These are phyloP conservation scores for Suillus subalutaceus DNA, from an alignment of 768 basidiomycete species.

Conservation along the genomic window DNA sequence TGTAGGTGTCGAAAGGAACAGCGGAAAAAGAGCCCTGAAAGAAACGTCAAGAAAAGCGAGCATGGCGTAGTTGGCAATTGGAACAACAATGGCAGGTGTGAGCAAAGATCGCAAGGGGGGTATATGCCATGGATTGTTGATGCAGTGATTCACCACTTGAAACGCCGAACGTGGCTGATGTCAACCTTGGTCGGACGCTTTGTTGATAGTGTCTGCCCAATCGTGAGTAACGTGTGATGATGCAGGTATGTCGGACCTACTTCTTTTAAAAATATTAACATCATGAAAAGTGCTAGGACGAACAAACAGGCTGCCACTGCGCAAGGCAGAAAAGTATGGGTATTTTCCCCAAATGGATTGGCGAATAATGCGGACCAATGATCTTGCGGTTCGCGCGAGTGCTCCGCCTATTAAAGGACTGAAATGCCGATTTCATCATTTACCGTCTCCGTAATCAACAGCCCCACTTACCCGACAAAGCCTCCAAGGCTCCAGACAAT, in stretches of 20 bases:
- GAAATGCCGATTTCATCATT: constrained; percentile 38
- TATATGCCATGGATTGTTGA: no score
- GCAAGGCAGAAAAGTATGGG: constrained; percentile 42
- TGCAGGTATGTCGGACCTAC: constrained; percentile 19
- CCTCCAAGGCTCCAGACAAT: constrained; percentile 31
- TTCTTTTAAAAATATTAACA: constrained; percentile 32
- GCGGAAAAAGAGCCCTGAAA: no score
- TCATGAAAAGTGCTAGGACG: constrained; percentile 18
- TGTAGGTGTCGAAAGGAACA: no score
- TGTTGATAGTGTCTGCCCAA: not conserved
- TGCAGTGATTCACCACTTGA: not conserved
- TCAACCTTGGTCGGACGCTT: not conserved
- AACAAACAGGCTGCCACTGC: constrained; percentile 23
- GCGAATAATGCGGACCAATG: constrained; percentile 53
- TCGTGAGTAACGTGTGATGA: not conserved
- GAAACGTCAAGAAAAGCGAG: no score
- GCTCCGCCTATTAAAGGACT: constrained; percentile 62
- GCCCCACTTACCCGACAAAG: constrained; percentile 36
- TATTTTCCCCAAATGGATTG: constrained; percentile 37
- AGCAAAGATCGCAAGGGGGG: no score
- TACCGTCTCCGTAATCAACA: not conserved
- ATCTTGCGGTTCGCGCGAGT: constrained; percentile 56
- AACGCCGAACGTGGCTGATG: not conserved
- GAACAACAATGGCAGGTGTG: no score
- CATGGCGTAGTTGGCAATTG: no score